Evolutionary conservation across 2,329 filamentous ascomycete species (phyloP).

Genomic region (Xylaria sp.): DNA sequence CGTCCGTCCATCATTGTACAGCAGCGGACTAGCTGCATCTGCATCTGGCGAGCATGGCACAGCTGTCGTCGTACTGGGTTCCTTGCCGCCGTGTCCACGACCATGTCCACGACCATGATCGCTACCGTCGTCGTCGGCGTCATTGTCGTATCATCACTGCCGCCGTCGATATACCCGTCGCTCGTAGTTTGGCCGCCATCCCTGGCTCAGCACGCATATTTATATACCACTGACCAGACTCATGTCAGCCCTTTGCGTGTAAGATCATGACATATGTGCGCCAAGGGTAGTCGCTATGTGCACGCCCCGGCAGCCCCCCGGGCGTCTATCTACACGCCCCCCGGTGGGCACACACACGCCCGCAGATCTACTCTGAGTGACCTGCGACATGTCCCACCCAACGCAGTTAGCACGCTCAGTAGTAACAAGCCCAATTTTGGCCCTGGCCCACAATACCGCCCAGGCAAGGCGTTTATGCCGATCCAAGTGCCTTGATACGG

Average conservation of each 20-base stretch:
- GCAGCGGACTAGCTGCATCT: constrained; percentile 24
- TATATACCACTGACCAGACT: neutral
- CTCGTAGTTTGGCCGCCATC: neutral
- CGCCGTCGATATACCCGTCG: neutral
- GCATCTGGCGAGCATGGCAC: constrained; percentile 18
- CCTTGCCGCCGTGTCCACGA: neutral
- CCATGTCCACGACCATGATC: neutral
- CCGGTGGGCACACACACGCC: constrained; percentile 18
- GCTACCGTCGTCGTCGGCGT: neutral
- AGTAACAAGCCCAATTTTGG: constrained; percentile 35
- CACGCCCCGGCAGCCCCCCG: no score
- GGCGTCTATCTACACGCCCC: no score
- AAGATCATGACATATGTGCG: constrained; percentile 21
- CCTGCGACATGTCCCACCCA: constrained; percentile 32
- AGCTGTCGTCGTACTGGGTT: neutral
- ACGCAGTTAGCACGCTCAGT: constrained; percentile 32
- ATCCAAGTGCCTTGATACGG: constrained; percentile 18
- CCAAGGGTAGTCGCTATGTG: constrained; percentile 6
- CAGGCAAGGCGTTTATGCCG: constrained; percentile 35
- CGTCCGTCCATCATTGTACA: constrained; percentile 16
- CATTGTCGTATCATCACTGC: neutral
- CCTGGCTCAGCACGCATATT: neutral
- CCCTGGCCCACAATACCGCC: constrained; percentile 29
- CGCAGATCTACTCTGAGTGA: constrained; percentile 39
- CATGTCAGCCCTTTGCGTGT: constrained; percentile 9